Base-by-base conservation (phyloP, 2,329 filamentous ascomycete species). In the Fusarium mangiferae region DNA sequence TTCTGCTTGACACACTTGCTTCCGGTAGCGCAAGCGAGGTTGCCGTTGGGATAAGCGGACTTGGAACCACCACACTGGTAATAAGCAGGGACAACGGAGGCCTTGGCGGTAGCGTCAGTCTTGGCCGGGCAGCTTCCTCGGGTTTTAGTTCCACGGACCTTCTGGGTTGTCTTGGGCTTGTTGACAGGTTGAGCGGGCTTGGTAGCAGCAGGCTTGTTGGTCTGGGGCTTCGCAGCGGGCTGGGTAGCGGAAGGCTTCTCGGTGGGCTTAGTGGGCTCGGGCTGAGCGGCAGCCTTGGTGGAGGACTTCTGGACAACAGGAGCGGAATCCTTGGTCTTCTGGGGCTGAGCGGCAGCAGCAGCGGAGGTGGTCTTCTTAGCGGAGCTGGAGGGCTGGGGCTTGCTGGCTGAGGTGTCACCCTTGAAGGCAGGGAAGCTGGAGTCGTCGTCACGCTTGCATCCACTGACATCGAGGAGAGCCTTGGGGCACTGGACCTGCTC, bases 401-500 rank as follows among this genome's bases (percentile, higher is more conserved):
- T 65, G 46, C 42, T 49, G 52, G 57, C 26, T 14, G 70, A 68
- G 30, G 70, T 64, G 28, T 67, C 66, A 11, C 68, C 70, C 22
- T 55, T 74, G 55, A 71, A 77, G 35, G 69, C 72, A 57, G 80
- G 79, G 68, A 79, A 82, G 48, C 61, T 72, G 3, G 62, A 68
- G 60, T 82, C 81, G 30, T 82, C 79, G 18, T 78, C 46, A 60
- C 81, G 79, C 56, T 66, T 75, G 67, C 83, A 85, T 45, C 82
- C 82, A 26, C 80, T 81, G 63, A 84, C 81, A 60, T 80, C 78
- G 42, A 82, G 86, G 64, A 90, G 75, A 48, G 81, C 85, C 41
- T 83, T 80, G 20, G 88, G 89, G 80, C 89, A 90, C 70, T 85
- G 83, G 18, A 91, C 88, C 80, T 88, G 84, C 80, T 84, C 82